Evolutionary conservation across 768 basidiomycete species (phyloP), one percentile per base, ranked within the genome.

Genomic region (Mycena pura): DNA sequence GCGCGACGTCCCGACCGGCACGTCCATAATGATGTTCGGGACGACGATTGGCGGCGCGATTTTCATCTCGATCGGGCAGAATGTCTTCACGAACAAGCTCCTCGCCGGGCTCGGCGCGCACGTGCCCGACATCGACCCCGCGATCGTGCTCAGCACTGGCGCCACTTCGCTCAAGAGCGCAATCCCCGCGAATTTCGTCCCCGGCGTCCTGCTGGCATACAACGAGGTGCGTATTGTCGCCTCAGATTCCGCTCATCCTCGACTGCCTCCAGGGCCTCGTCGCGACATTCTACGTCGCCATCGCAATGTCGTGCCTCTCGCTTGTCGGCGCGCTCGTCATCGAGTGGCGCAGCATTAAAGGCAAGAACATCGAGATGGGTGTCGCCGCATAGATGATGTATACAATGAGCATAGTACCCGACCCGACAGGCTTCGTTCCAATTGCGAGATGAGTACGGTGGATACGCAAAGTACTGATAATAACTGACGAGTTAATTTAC

Each of bases 11-110:
- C 66, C 64, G 7, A 45, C 45, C 5, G 66, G 62, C 6, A 68
- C 60, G 2, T 40, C 51, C 3, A 47, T 63, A 28, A 60, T 69
- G 38, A 64, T 68, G 53, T 69, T 69, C 57, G 27, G 63, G 46
- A 57, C 63, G 27, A 60, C 64, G 1, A 49, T 69, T 10, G 57
- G 60, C 36, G 66, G 66, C 31, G 54, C 66, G 1, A n/a, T 67
- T 9, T 66, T 66, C 50, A 54, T 67, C 39, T 63, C 63, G 4
- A 57, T 68, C 34, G 61, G 61, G 3, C 62, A 69, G 36, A 69
- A 64, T 22, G 62, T 69, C 17, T 67, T 69, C 62, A 57, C 49
- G 19, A 57, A 50, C 55, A 57, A 51, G 32, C 49, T 63, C 32
- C n/a, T 39, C 27, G 19, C 39, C 13, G 61, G 61, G 2, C 55